Evolutionary conservation across 2,329 filamentous ascomycete species (phyloP).

Genomic region (Neocatenulostroma microsporum): DNA sequence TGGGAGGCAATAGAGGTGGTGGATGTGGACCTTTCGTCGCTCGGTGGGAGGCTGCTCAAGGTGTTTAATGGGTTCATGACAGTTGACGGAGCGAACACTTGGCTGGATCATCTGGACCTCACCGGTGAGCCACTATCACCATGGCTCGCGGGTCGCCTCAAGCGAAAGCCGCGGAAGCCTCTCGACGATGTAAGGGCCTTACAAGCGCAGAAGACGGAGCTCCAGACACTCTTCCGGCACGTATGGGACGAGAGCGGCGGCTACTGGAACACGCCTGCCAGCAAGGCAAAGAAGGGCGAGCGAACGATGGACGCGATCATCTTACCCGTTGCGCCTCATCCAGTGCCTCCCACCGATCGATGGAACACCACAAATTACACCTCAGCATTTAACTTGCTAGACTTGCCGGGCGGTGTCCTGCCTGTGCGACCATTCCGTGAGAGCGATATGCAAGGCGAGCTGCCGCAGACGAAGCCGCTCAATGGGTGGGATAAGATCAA

Average conservation of each 20-base stretch:
- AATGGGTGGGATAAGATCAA: slow-evolving; percentile 56
- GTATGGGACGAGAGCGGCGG: slow-evolving; percentile 47
- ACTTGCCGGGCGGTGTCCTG: slow-evolving; percentile 52
- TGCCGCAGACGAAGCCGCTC: slow-evolving; percentile 33
- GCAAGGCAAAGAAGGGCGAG: slow-evolving; percentile 8
- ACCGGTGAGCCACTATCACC: slow-evolving; percentile 52
- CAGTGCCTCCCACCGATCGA: slow-evolving; percentile 53
- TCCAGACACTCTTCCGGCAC: slow-evolving; percentile 50
- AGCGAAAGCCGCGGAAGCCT: slow-evolving; percentile 40
- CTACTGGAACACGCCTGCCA: slow-evolving; percentile 22
- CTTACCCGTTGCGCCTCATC: slow-evolving; percentile 57
- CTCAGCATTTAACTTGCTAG: slow-evolving; percentile 52
- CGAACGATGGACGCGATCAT: slow-evolving; percentile 51
- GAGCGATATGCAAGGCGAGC: slow-evolving; percentile 44
- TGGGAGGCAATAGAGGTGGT: slow-evolving; percentile 47
- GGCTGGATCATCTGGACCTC: slow-evolving; percentile 51
- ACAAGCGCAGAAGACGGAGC: slow-evolving; percentile 44
- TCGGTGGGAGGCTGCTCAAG: slow-evolving; percentile 49
- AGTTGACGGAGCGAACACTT: slow-evolving; percentile 48
- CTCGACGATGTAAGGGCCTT: slow-evolving; percentile 45
- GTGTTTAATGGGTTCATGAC: slow-evolving; percentile 53
- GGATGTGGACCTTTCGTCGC: slow-evolving; percentile 47
- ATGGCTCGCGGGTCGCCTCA: slow-evolving; percentile 50
- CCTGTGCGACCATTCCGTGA: slow-evolving; percentile 47
- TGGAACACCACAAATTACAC: slow-evolving; percentile 59